Evolutionary conservation across 495 filamentous ascomycete genomes (phyloP).

Genomic region (Astrocystis sublimbata): DNA sequence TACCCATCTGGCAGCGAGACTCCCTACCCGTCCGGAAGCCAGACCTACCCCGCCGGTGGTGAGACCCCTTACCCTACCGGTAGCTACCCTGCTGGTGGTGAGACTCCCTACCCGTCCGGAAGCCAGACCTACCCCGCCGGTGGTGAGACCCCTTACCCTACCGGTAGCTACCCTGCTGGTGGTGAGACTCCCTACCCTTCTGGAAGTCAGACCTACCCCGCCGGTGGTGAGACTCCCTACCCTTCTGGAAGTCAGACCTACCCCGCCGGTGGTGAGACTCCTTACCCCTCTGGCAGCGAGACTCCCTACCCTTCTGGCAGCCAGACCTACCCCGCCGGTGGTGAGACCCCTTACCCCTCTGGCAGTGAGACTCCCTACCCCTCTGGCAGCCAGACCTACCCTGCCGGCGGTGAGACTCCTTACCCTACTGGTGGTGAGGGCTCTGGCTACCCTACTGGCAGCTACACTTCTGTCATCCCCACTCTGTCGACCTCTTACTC

Average conservation of each 20-base stretch:
- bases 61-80: background rate
- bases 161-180: background rate
- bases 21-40: background rate
- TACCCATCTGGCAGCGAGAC: background rate
- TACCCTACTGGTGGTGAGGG: slow-evolving; percentile 5
- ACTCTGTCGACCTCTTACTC: slow-evolving; percentile 22
- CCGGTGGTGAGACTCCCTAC: background rate
- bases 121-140: slow-evolving; percentile 1
- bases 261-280: background rate
- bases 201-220: background rate
- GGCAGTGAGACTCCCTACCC: background rate
- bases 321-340: slow-evolving; percentile 7
- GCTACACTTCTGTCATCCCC: background rate
- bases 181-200: background rate
- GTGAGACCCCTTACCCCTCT: background rate
- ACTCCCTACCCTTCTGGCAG: slow-evolving; percentile 3
- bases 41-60: background rate
- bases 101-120: background rate
- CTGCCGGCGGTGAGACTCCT: background rate
- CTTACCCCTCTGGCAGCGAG: slow-evolving; percentile 1
- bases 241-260: background rate
- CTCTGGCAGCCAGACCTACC: background rate
- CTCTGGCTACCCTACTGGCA: slow-evolving; percentile 5
- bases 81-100: background rate
- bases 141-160: background rate